Base-by-base conservation (phyloP, 2,329 filamentous ascomycete genomes). In the Apiospora kogelbergensis region DNA sequence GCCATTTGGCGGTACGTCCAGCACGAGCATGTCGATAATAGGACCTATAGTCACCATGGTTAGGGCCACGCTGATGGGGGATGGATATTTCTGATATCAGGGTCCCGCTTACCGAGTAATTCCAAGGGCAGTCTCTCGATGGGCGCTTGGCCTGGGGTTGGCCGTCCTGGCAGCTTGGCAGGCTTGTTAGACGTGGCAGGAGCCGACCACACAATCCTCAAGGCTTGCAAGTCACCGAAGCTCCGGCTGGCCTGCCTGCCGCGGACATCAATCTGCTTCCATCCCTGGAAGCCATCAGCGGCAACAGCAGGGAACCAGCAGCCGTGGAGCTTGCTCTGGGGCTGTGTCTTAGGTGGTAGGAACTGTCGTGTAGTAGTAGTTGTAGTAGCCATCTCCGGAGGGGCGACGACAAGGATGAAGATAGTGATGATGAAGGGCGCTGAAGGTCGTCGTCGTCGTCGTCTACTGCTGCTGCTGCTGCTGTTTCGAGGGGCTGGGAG, bases 1-100 rank as follows among this genome's bases (percentile, higher is more conserved):
- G 68, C 91, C 91, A 78, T 94, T 92, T n/a, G 90, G 89, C 6
- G 81, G 92, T 15, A 93, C 86, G 78, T 95, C 93, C 69, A 93
- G 82, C 40, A 91, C 90, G 67, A 95, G 85, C 66, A 92, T 85
- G 71, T 91, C 90, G 76, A 95, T 92, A 71, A 95, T 93, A 76
- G 89, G 82, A 75, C 89, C 92, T 93, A 30, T n/a, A 17, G 53
- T n/a, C 30, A 11, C 30, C 30, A 37, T 60, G 33, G 30, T 37
- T 22, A 60, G 53, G 30, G 53, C 33, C 11, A 22, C 9, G 37
- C 26, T 60, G 6, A 37, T 60, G 30, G 6, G 22, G 53, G 26
- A 4, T 15, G 9, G 48, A 11, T 20, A n/a, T n/a, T 20, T 33
- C 26, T 33, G 26, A 10, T 33, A 64, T 64, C 1, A 2, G 37